Percentiles rank a stretch among this genome's conserved stretches.
Evolutionary conservation across 1,284 basidiomycete species (phyloP).

Genomic region (Leccinum colubrinum): DNA sequence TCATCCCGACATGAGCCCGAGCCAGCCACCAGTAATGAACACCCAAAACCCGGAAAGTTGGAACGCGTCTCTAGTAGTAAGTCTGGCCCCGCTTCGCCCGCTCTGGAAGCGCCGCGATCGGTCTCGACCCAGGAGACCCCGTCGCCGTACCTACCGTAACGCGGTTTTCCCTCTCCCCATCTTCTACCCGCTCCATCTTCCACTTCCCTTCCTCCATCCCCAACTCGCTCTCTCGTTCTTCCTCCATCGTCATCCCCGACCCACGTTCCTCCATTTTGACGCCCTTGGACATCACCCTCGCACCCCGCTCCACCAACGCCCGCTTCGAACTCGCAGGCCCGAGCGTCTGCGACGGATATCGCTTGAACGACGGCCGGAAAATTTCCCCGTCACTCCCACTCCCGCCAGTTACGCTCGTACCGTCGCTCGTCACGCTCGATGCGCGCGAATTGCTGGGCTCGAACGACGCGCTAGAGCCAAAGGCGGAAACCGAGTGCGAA

Average conservation of each 20-base stretch:
- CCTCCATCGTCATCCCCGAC: not conserved
- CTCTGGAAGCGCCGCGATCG: constrained; percentile 33
- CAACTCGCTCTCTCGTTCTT: not conserved
- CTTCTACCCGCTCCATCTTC: not conserved
- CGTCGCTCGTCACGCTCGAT: constrained; percentile 35
- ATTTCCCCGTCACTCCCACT: constrained; percentile 28
- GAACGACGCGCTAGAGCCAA: constrained; percentile 17
- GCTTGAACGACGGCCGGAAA: constrained; percentile 64
- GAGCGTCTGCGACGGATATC: constrained; percentile 67
- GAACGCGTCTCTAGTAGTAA: not conserved
- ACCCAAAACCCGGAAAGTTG: not conserved
- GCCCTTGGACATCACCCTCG: constrained; percentile 10
- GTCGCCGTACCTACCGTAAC: not conserved
- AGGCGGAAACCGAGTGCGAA: constrained; percentile 1
- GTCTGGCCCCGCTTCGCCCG: constrained; percentile 27
- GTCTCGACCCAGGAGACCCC: constrained; percentile 22
- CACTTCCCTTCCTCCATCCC: not conserved
- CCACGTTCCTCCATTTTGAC: constrained; percentile 10
- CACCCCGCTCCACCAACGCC: constrained; percentile 37
- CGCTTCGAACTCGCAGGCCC: constrained; percentile 59
- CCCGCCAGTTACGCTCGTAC: constrained; percentile 24
- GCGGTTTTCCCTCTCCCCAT: not conserved
- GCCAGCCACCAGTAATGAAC: not conserved
- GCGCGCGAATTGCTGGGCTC: constrained; percentile 29
- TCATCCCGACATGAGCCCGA: not conserved